Base-by-base conservation (phyloP, 2,329 filamentous ascomycete species). In the Rutstroemia sp. region DNA sequence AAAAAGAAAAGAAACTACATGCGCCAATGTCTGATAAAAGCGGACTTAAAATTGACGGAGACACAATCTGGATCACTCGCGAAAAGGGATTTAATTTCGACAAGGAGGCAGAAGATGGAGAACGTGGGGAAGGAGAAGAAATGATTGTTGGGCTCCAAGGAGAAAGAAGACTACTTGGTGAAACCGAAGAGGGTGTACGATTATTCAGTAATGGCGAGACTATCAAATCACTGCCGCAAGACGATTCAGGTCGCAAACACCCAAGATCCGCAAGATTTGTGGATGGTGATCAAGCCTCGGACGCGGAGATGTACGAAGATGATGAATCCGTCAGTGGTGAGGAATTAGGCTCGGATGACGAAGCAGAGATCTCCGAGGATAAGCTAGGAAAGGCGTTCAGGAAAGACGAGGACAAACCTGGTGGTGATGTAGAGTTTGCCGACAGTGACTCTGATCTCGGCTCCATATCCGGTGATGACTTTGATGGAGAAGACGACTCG, bases 11-110 rank as follows among this genome's bases (percentile, higher is more conserved):
- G 74, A 83, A 95, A 65, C 76, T 99, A 5, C 95, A 96, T 72
- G 95, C 94, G 2, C 95, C 94, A 37, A 97, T 99, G 92, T 96
- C 92, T 25, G 94, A 99, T 72, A 91, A 96, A 37, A 95, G 92
- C 62, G 94, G 94, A 66, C 82, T 99, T 12, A 85, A 97, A 69
- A 92, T 99, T 52, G 94, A 99, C 64, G 95, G 95, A 59, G 94
- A 99, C 72, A 92, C 92, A 7, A 92, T 99, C 39, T 99, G 95
- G 75, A 96, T 86, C 59, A 86, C 83, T 9, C 75, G 81, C 56
- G 82, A 86, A 52, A 86, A 85, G 64, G 83, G 83, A 0, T 87
- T 87, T 65, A 95, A 82, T 4, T 96, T 99, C 62, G 78, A 86
- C 70, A 79, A 78, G 62, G 84, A 89, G 10, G 80, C 74, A 1